Base-by-base conservation (phyloP, 2,329 filamentous ascomycete species). In the Thielaviopsis populi region DNA sequence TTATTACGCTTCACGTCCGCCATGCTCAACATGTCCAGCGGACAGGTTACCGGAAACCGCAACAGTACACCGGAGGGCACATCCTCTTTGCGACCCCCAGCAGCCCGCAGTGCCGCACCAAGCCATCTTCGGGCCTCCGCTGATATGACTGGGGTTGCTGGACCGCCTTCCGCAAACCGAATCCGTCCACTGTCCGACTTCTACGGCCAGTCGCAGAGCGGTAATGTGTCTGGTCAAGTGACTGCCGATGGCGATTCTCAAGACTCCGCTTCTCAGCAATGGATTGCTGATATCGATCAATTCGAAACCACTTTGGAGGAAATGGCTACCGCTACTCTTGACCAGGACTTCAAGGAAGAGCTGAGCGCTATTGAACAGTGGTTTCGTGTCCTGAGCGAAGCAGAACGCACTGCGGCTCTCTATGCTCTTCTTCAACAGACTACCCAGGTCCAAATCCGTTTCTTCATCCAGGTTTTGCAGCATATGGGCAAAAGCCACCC, bases 261-360 rank as follows among this genome's bases (percentile, higher is more conserved):
- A 74, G 94, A 97, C 74, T 92, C 91, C 75, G 88, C 92, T 68
- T 91, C 92, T 61, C 91, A 96, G 77, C 91, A 99, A 75, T 99
- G 94, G 94, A 92, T 99, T 70, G 91, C 92, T 64, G 94, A 99
- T 71, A 97, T 99, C 69, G 94, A 99, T 73, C 92, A 97, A 74
- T 96, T 96, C 71, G 94, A 99, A 79, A 95, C 86, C n/a, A 99
- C 94, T 1, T 76, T 99, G 71, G 94, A 97, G 75, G 94, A 99
- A 74, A 99, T 99, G 94, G 94, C 94, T 53, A 91, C 92, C 40
- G 94, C 94, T 33, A 97, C 94, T n/a, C 79, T 97, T 63, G 94
- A 99, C 73, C 94, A 99, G 78, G 94, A 99, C 73, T 99, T 99
- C 80, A 99, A 99, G 78, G 94, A 97, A 75, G 94, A 99, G 75